A percentile compares a stretch with the other conserved stretches of the same genome.
Evolutionary conservation across 495 filamentous ascomycete species (phyloP).

Genomic region (Hypomontagnella submonticulosa): DNA sequence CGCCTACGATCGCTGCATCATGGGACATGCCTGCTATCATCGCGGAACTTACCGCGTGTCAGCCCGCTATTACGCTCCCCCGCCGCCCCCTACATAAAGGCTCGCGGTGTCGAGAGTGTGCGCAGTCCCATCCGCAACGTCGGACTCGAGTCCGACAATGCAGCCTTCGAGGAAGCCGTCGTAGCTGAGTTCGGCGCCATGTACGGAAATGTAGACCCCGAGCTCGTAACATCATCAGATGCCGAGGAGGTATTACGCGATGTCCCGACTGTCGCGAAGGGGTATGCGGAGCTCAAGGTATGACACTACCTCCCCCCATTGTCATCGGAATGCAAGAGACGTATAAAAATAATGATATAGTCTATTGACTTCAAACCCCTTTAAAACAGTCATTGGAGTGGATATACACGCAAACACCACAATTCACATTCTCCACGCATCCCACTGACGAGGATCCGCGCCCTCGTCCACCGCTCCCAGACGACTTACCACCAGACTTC

Average conservation of each 20-base stretch:
- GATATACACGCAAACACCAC: slow-evolving; percentile 86
- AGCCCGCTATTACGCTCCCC: slow-evolving; percentile 75
- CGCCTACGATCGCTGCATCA: slow-evolving; percentile 83
- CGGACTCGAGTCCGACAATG: slow-evolving; percentile 49
- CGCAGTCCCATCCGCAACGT: slow-evolving; percentile 87
- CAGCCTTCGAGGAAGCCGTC: slow-evolving; percentile 63
- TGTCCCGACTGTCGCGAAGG: slow-evolving; percentile 7
- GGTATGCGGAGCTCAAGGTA: slow-evolving; percentile 43
- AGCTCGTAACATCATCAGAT: neutral
- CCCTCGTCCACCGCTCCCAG: slow-evolving; percentile 59
- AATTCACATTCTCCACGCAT: slow-evolving; percentile 75
- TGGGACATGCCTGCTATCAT: slow-evolving; percentile 84
- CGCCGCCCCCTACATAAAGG: slow-evolving; percentile 76
- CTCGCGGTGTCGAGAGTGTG: slow-evolving; percentile 92
- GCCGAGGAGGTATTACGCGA: slow-evolving; percentile 7
- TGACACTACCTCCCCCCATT: neutral
- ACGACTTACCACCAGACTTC: slow-evolving; percentile 44
- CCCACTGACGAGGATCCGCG: slow-evolving; percentile 65
- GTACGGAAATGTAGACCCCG: slow-evolving; percentile 55
- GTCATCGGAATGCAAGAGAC: too few species aligned
- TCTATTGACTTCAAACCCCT: neutral
- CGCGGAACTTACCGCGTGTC: slow-evolving; percentile 74
- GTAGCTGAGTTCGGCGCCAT: slow-evolving; percentile 63
- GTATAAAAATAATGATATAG: neutral
- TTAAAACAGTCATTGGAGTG: slow-evolving; percentile 74